Evolutionary conservation across 2,329 filamentous ascomycete species (phyloP).

Genomic region (Cercospora sp.): DNA sequence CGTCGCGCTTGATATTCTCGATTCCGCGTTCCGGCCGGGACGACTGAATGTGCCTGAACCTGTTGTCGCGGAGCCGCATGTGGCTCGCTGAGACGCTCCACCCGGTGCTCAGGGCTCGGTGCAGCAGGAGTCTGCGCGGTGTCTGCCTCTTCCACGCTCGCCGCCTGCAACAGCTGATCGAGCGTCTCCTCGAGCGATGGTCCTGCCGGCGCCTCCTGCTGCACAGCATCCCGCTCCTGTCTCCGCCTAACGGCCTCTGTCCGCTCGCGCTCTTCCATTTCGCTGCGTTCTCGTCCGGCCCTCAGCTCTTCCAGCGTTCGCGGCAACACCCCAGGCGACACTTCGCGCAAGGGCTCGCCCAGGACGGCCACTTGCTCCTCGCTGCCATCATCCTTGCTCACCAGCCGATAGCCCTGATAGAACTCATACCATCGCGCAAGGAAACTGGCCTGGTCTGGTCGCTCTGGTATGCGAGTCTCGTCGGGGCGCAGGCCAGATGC

Average conservation of each 20-base stretch:
- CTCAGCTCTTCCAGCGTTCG: constrained; percentile 50
- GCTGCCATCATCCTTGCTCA: constrained; percentile 43
- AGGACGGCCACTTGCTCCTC: constrained; percentile 49
- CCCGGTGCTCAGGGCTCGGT: background rate
- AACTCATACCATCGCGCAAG: constrained; percentile 52
- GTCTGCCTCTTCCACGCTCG: constrained; percentile 30
- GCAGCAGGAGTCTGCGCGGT: background rate
- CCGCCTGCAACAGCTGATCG: constrained; percentile 38
- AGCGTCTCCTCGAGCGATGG: constrained; percentile 38
- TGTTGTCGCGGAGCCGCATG: constrained; percentile 13
- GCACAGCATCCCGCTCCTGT: constrained; percentile 8
- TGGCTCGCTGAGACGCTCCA: background rate
- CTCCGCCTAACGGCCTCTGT: constrained; percentile 8
- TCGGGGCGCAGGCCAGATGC: constrained; percentile 45
- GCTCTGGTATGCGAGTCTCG: constrained; percentile 49
- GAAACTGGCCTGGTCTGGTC: constrained; percentile 51
- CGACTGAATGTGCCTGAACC: constrained; percentile 34
- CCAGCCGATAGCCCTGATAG: constrained; percentile 48
- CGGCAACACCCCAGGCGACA: constrained; percentile 50
- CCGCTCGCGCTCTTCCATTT: constrained; percentile 29
- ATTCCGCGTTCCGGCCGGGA: constrained; percentile 34
- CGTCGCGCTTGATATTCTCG: constrained; percentile 40
- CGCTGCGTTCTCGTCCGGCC: constrained; percentile 35
- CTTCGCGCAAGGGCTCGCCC: constrained; percentile 51
- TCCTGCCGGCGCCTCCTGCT: constrained; percentile 16